phyloP scores from a whole-genome alignment of 1,284 basidiomycete genomes.

The Ceratobasidium sp. region DNA sequence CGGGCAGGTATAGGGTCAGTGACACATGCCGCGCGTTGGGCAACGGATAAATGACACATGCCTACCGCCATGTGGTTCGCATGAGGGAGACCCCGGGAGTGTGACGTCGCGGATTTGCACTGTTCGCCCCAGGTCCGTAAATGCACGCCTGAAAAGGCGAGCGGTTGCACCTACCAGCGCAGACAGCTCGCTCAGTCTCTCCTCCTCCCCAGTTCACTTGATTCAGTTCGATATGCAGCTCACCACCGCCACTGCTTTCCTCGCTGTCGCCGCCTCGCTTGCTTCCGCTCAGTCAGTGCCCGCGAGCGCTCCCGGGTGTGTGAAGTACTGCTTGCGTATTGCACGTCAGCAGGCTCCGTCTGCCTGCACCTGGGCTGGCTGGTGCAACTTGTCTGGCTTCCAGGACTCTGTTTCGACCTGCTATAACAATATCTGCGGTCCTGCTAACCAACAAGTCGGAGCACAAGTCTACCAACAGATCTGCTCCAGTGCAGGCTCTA shows the following conservation, averaged over 20 bases:
- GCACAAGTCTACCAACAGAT: slow-evolving; percentile 39
- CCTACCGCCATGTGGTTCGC: slow-evolving; percentile 22
- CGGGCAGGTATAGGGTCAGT: slow-evolving; percentile 6
- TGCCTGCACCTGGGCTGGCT: slow-evolving; percentile 41
- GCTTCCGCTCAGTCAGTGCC: slow-evolving; percentile 28
- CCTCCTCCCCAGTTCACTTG: background rate
- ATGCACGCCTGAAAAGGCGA: slow-evolving; percentile 36
- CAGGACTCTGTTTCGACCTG: slow-evolving; percentile 36
- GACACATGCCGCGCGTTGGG: slow-evolving; percentile 20
- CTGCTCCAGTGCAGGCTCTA: slow-evolving; percentile 36
- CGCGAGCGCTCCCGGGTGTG: slow-evolving; percentile 30
- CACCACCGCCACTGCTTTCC: slow-evolving; percentile 16
- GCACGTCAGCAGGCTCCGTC: slow-evolving; percentile 36
- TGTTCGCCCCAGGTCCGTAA: slow-evolving; percentile 31
- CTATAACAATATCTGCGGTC: slow-evolving; percentile 22
- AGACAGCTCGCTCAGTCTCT: slow-evolving; percentile 35
- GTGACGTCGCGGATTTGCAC: slow-evolving; percentile 24
- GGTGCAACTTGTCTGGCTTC: slow-evolving; percentile 28
- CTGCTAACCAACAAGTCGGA: slow-evolving; percentile 31
- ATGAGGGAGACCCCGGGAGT: slow-evolving; percentile 18
- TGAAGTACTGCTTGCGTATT: slow-evolving; percentile 42
- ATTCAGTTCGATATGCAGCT: slow-evolving; percentile 12
- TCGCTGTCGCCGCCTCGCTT: slow-evolving; percentile 29
- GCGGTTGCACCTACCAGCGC: background rate
- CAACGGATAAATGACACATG: slow-evolving; percentile 6